Evolutionary conservation across 1,284 basidiomycete genomes (phyloP).

Genomic region (Filobasidium uniguttulatum): DNA sequence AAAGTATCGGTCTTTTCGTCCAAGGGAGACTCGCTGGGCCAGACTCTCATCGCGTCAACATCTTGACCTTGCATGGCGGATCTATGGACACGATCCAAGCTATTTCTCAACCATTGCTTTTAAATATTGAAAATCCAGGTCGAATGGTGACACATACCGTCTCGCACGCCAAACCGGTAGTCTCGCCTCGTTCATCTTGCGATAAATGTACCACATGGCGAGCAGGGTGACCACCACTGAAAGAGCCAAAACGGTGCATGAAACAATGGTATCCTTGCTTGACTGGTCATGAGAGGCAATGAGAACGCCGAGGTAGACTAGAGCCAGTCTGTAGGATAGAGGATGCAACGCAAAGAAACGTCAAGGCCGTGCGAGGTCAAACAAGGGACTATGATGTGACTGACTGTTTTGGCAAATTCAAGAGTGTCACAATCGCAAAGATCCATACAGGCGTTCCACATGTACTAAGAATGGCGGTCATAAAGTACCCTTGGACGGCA

Average conservation of each 20-base stretch:
- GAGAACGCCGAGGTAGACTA: conserved; percentile 61
- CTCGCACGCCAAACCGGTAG: conserved; percentile 57
- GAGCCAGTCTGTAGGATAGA: too few relatives aligned
- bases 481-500: too few relatives aligned
- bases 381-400: not conserved
- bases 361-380: conserved; percentile 29
- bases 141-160: too few relatives aligned
- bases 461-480: conserved; percentile 58
- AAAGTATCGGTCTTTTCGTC: too few relatives aligned
- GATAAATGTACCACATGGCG: conserved; percentile 72
- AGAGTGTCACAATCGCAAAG: conserved; percentile 54
- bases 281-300: conserved; percentile 32
- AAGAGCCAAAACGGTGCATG: conserved; percentile 47
- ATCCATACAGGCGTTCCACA: conserved; percentile 61
- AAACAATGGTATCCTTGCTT: conserved; percentile 47
- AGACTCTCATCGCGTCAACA: too few relatives aligned
- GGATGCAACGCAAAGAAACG: too few relatives aligned
- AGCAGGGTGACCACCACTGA: conserved; percentile 57
- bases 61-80: too few relatives aligned
- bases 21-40: too few relatives aligned
- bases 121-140: too few relatives aligned
- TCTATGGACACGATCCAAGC: too few relatives aligned
- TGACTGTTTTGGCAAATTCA: conserved; percentile 58
- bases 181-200: conserved; percentile 59
- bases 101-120: too few relatives aligned